These are phyloP conservation scores for Eutypella sp. DNA, from an alignment of 2,329 filamentous ascomycete species.

Conservation along the genomic window DNA sequence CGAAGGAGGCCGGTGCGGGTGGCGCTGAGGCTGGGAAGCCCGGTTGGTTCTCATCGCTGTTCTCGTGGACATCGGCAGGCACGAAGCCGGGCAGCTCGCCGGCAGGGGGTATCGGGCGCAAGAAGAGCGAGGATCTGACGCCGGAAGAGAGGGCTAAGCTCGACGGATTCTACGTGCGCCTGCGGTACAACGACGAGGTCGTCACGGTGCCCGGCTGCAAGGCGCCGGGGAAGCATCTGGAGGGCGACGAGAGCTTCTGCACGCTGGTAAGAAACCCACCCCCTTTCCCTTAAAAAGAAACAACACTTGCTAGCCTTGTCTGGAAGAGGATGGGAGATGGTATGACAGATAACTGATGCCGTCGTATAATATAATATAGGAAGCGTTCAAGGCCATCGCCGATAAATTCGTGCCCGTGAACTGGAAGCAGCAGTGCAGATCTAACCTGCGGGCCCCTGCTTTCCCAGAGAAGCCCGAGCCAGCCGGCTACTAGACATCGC, in stretches of 20 bases:
- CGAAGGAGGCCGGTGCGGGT: too few species aligned
- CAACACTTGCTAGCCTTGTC: too few species aligned
- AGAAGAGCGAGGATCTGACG: conserved; percentile 50
- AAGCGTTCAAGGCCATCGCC: conserved; percentile 87
- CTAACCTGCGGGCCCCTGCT: conserved; percentile 36
- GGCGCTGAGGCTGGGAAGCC: conserved; percentile 7
- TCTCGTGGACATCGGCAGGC: conserved; percentile 17
- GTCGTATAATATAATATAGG: conserved; percentile 37
- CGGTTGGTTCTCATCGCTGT: conserved; percentile 30
- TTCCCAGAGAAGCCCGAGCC: conserved; percentile 46
- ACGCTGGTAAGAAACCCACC: conserved; percentile 59
- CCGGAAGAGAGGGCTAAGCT: conserved; percentile 54
- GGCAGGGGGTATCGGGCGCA: conserved; percentile 54
- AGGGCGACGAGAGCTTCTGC: conserved; percentile 84
- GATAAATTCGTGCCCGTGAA: conserved; percentile 82
- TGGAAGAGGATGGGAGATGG: too few species aligned
- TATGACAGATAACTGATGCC: neutral
- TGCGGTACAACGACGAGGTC: conserved; percentile 85
- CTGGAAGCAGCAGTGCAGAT: conserved; percentile 60
- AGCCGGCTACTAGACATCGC: conserved; percentile 44
- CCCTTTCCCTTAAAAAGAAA: neutral
- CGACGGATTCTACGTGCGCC: conserved; percentile 76
- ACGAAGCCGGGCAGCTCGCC: conserved; percentile 27
- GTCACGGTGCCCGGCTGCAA: conserved; percentile 80
- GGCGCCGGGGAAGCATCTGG: conserved; percentile 71